These are phyloP conservation scores for Aspergillus pseudoterreus DNA, from an alignment of 2,329 filamentous ascomycete genomes.

Conservation along the genomic window DNA sequence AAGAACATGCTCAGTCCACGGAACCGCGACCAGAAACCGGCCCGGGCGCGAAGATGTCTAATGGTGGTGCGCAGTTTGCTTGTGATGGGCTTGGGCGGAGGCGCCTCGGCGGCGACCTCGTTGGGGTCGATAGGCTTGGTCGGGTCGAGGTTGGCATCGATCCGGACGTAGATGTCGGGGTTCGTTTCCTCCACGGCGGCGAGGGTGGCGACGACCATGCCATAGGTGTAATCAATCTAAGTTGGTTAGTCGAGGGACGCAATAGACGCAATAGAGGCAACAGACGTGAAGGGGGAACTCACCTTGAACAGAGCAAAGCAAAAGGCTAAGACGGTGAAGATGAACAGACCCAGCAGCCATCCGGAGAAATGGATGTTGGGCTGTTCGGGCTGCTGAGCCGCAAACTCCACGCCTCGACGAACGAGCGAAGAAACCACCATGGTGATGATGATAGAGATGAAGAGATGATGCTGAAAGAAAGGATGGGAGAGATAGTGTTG, in stretches of 20 bases:
- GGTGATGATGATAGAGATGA: background rate
- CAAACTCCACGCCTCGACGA: slow-evolving; percentile 35
- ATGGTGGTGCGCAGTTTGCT: slow-evolving; percentile 56
- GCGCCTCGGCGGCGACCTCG: slow-evolving; percentile 39
- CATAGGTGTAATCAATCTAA: slow-evolving; percentile 55
- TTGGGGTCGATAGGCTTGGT: slow-evolving; percentile 18
- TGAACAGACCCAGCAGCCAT: slow-evolving; percentile 25
- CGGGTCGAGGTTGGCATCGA: slow-evolving; percentile 39
- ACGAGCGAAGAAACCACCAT: slow-evolving; percentile 30
- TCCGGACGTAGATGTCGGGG: slow-evolving; percentile 50
- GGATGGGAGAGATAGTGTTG: slow-evolving; percentile 1
- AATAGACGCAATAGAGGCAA: background rate
- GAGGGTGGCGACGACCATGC: slow-evolving; percentile 57
- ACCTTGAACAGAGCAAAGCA: slow-evolving; percentile 24
- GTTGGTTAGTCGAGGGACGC: background rate
- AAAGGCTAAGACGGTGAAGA: slow-evolving; percentile 23
- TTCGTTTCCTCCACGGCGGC: slow-evolving; percentile 61
- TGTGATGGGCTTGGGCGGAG: slow-evolving; percentile 58
- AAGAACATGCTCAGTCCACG: slow-evolving; percentile 60
- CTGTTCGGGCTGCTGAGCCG: slow-evolving; percentile 8
- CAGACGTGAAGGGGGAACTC: slow-evolving; percentile 10
- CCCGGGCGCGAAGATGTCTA: slow-evolving; percentile 58
- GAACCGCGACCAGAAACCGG: slow-evolving; percentile 64
- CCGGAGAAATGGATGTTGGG: slow-evolving; percentile 18
- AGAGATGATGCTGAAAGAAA: background rate